These are phyloP conservation scores for Physcomitrellopsis africana DNA, from an alignment of 225 moss, liverwort and hornwort species.

Conservation along the genomic window DNA sequence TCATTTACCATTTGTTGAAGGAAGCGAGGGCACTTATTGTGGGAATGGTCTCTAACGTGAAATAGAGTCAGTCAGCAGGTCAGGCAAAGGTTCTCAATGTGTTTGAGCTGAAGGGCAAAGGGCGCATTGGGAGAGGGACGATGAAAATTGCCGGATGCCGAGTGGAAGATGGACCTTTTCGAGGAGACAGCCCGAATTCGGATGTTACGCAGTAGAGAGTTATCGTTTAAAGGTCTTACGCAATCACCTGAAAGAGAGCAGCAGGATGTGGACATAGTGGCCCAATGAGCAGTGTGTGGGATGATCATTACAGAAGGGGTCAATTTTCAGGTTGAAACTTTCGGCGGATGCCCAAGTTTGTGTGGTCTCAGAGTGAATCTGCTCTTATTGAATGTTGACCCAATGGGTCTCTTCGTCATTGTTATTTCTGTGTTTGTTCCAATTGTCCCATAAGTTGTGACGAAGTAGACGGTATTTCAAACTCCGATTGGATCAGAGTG, in stretches of 20 bases:
- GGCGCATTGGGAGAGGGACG: conserved; percentile 80
- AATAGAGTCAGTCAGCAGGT: conserved; percentile 83
- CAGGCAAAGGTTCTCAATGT: conserved; percentile 89
- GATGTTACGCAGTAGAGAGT: conserved; percentile 83
- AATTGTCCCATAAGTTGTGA: background rate
- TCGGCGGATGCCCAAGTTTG: conserved; percentile 92
- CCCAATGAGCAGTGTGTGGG: conserved; percentile 84
- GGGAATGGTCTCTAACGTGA: conserved; percentile 82
- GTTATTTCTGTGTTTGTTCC: background rate
- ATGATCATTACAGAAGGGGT: conserved; percentile 91
- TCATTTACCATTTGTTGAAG: conserved; percentile 88
- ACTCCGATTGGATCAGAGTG: background rate
- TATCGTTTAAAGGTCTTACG: conserved; percentile 83
- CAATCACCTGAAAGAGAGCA: conserved; percentile 85
- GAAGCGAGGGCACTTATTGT: conserved; percentile 87
- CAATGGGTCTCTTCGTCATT: conserved; percentile 4
- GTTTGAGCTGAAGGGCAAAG: conserved; percentile 93
- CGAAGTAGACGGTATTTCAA: conserved; percentile 9
- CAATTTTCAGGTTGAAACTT: conserved; percentile 92
- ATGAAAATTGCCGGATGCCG: conserved; percentile 93
- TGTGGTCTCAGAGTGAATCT: conserved; percentile 81
- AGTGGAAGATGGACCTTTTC: conserved; percentile 79
- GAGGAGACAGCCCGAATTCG: conserved; percentile 71
- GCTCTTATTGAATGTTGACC: conserved; percentile 82
- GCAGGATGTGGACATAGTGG: conserved; percentile 87